Evolutionary conservation across 2,329 filamentous ascomycete species (phyloP), one percentile per base, ranked within the genome.

Genomic region (Colletotrichum australisinense): DNA sequence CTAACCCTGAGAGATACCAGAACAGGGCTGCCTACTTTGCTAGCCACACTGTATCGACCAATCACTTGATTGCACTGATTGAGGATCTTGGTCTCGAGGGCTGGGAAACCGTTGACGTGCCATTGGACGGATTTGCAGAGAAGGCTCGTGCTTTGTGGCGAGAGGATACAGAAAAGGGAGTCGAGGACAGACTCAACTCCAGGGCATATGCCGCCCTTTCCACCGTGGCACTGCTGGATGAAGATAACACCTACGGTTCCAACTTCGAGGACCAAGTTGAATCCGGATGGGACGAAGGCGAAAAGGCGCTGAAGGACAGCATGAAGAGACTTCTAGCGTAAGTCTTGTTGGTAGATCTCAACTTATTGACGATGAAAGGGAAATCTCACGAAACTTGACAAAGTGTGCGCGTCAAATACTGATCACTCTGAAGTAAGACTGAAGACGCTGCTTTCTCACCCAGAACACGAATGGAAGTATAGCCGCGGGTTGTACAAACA

Each of bases 151-250:
- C 14, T 16, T 55, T 75, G 46, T 75, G 73, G 73, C 42, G 63
- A 2, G 22, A 73, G 32, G 73, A 75, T 12, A 67, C 64, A 5
- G 62, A 56, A 2, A 55, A 38, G 9, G 62, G 66, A 1, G 62
- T 73, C 5, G 26, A 35, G 19, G 52, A 70, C 30, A 74, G 74
- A 24, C n/a, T 76, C 4, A 58, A 67, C 4, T 69, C 64, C 0
- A 28, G 64, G 26, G 72, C 74, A 2, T 77, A 76, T 28, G 46
- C 38, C 1, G 67, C 74, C 9, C 59, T 76, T 1, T 60, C 64
- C 2, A 76, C 75, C 7, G 72, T 59, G 8, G 74, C 69, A 1
- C 22, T 76, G 1, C 62, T 76, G 16, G 69, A 76, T 32, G 72
- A 75, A 19, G 22, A 64, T 2, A 76, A 76, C 42, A 53, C 65